Evolutionary conservation across 1,139 yeast genomes (phyloP).

Genomic region (Geotrichum siamense): DNA sequence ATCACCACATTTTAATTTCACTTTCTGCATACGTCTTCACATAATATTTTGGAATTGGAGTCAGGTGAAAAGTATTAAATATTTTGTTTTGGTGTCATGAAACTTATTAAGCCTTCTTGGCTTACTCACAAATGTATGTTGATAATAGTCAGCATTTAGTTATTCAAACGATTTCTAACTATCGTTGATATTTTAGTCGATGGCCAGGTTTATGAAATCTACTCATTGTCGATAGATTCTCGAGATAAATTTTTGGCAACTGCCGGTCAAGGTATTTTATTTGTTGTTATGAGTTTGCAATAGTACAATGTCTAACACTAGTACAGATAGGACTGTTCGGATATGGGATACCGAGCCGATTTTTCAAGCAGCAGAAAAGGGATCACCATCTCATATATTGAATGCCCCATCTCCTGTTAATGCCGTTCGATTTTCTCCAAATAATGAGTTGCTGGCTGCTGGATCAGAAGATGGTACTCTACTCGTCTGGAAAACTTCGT

Average conservation of each 20-base stretch:
- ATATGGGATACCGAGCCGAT: conserved; percentile 73
- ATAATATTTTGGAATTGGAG: too few relatives aligned
- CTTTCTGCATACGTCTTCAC: too few relatives aligned
- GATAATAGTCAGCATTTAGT: conserved; percentile 14
- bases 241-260: conserved; percentile 85
- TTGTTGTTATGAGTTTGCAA: neutral
- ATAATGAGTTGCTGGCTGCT: conserved; percentile 81
- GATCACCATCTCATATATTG: conserved; percentile 30
- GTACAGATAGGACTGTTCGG: conserved; percentile 73
- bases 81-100: too few relatives aligned
- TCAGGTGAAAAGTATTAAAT: too few relatives aligned
- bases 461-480: conserved; percentile 94
- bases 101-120: conserved; percentile 79
- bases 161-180: neutral
- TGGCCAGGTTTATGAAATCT: neutral
- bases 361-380: conserved; percentile 22
- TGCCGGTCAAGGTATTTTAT: conserved; percentile 57
- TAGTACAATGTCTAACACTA: neutral
- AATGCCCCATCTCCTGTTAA: conserved; percentile 74
- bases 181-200: neutral
- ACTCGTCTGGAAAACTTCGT: conserved; percentile 74
- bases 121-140: conserved; percentile 61
- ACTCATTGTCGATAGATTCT: conserved; percentile 42
- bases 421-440: conserved; percentile 84
- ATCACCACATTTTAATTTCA: too few relatives aligned